Evolutionary conservation across 192 early-diverging fungal genomes (phyloP).

Genomic region (Helicostylum pulchrum): DNA sequence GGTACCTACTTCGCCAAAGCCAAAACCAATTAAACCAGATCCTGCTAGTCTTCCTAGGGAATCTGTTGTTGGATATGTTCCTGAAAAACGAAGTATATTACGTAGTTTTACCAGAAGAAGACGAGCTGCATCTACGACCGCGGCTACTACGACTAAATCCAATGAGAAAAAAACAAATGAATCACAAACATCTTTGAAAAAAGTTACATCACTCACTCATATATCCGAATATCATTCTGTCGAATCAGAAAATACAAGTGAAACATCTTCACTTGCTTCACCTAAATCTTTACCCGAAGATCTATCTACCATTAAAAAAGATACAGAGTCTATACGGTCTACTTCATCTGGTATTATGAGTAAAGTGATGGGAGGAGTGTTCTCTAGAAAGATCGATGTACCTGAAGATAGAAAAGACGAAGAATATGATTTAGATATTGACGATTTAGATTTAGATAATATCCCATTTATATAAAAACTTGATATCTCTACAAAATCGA

Average conservation of each 20-base stretch:
- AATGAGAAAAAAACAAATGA: neutral
- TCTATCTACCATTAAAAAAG: neutral
- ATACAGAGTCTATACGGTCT: neutral
- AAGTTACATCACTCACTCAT: neutral
- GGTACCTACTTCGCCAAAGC: constrained; percentile 21
- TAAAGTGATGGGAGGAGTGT: constrained; percentile 10
- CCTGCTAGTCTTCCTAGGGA: constrained; percentile 14
- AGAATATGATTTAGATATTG: constrained; percentile 9
- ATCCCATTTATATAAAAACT: constrained; percentile 27
- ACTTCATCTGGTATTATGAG: neutral
- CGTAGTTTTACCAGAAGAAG: constrained; percentile 23
- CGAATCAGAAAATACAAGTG: neutral
- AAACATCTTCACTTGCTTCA: neutral
- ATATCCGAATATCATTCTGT: neutral
- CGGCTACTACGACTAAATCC: neutral
- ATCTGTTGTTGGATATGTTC: constrained; percentile 13
- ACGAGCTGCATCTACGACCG: neutral
- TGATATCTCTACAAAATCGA: no score
- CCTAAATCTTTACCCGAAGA: constrained; percentile 2
- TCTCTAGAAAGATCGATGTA: constrained; percentile 4
- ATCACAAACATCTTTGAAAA: neutral
- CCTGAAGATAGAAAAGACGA: neutral
- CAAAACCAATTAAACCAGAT: constrained; percentile 28
- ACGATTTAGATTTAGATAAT: constrained; percentile 23
- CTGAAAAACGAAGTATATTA: constrained; percentile 18